Conservation (phyloP, 129 eudicot genomes). For the Centaurea solstitialis region DNA sequence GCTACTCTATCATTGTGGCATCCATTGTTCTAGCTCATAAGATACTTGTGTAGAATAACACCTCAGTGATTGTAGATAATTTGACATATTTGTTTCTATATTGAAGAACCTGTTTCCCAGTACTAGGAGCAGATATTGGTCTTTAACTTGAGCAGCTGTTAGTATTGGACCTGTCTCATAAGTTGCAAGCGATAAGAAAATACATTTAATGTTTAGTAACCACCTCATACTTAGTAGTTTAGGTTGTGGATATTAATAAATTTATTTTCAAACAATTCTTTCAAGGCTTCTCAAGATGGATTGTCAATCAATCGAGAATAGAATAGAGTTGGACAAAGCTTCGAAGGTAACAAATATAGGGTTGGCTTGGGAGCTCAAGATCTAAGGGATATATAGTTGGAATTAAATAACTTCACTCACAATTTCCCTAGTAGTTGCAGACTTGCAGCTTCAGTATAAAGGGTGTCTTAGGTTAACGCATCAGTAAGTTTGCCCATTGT, state of each 20-base stretch:
- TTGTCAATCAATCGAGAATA: not conserved
- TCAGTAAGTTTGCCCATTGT: not conserved
- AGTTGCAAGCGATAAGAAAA: not conserved
- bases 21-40: not conserved
- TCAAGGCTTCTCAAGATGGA: not conserved
- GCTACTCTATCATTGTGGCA: slow-evolving; percentile 6
- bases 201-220: not conserved
- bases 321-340: not conserved
- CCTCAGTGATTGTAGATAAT: not conserved
- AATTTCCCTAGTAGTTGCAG: not conserved
- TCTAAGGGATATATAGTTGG: not conserved
- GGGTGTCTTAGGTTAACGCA: slow-evolving; percentile 7
- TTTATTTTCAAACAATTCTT: not conserved
- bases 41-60: not conserved
- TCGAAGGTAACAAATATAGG: not conserved
- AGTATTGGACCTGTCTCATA: not conserved
- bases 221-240: not conserved
- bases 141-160: not conserved
- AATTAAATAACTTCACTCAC: not conserved
- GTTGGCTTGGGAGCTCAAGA: not conserved
- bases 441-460: not conserved
- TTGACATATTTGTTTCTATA: not conserved
- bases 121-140: not conserved
- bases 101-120: not conserved
- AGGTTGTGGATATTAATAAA: not conserved